A percentile compares a stretch with the other conserved stretches of the same genome.
Conservation (phyloP, 192 early-diverging fungal genomes). For the Ambispora gerdemannii region DNA sequence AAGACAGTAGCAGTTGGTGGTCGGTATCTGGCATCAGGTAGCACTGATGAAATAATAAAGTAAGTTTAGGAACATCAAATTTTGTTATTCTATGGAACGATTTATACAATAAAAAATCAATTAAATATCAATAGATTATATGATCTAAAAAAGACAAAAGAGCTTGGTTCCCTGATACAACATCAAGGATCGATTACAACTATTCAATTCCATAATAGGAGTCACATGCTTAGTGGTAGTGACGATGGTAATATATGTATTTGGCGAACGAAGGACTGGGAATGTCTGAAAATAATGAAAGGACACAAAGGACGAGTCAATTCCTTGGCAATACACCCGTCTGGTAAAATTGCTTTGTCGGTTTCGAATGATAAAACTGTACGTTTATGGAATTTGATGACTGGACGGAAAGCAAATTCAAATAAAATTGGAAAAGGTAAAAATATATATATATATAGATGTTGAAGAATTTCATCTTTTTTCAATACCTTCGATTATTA, state of each 20-base stretch:
- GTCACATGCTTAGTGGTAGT: slow-evolving; percentile 83
- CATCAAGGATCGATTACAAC: slow-evolving; percentile 90
- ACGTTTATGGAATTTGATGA: slow-evolving; percentile 75
- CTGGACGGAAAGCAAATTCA: slow-evolving; percentile 64
- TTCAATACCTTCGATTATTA: not conserved
- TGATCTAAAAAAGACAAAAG: slow-evolving; percentile 80
- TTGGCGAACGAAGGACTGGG: slow-evolving; percentile 96
- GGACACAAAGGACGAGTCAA: slow-evolving; percentile 75
- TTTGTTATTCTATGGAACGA: not conserved
- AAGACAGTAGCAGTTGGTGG: slow-evolving; percentile 77
- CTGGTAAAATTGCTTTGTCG: slow-evolving; percentile 88
- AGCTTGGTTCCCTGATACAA: slow-evolving; percentile 87
- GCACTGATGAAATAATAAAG: slow-evolving; percentile 93
- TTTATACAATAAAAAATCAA: not conserved
- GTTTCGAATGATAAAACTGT: slow-evolving; percentile 71
- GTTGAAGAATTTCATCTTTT: not conserved
- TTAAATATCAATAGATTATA: slow-evolving; percentile 57
- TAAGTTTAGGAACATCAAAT: slow-evolving; percentile 26
- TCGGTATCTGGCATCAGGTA: slow-evolving; percentile 87
- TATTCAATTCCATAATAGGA: slow-evolving; percentile 75
- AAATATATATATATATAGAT: not conserved
- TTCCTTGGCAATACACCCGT: slow-evolving; percentile 88
- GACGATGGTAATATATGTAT: slow-evolving; percentile 89
- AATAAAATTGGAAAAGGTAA: slow-evolving; percentile 46
- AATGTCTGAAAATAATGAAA: slow-evolving; percentile 82